Conservation (phyloP, 208 protist species). For the Trichomonas tenax region DNA sequence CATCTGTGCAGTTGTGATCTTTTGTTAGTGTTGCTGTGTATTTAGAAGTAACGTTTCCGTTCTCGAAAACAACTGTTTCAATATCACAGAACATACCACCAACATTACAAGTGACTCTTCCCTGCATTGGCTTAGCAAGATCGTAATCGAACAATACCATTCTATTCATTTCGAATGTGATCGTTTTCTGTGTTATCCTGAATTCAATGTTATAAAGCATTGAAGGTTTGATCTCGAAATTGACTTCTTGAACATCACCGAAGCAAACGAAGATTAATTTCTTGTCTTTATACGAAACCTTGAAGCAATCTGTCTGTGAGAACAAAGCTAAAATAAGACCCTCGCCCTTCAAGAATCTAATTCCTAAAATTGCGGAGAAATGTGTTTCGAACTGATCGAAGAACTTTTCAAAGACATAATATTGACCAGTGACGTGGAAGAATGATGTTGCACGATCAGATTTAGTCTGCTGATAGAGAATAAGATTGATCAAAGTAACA, state of each 20-base stretch:
- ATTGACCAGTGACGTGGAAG: not conserved
- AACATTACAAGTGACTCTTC: not conserved
- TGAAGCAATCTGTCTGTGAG: not conserved
- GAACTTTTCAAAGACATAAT: not conserved
- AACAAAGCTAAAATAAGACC: no score
- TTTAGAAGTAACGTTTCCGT: not conserved
- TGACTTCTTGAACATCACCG: not conserved
- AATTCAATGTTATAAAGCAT: not conserved
- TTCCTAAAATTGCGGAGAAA: no score
- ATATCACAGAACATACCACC: not conserved
- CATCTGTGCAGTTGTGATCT: not conserved
- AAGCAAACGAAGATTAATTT: not conserved
- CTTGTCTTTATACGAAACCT: not conserved
- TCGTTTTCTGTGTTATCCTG: not conserved
- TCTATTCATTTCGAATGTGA: not conserved
- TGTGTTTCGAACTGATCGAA: not conserved
- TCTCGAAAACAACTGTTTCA: not conserved
- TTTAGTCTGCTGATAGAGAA: not conserved
- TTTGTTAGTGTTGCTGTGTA: not conserved
- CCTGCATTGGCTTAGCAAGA: not conserved
- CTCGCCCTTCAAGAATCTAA: no score
- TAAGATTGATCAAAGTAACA: not conserved
- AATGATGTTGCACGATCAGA: not conserved
- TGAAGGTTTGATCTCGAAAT: not conserved
- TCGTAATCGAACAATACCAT: not conserved